phyloP scores from a whole-genome alignment of 2,329 filamentous ascomycete genomes.

The Xylariaceae sp. region DNA sequence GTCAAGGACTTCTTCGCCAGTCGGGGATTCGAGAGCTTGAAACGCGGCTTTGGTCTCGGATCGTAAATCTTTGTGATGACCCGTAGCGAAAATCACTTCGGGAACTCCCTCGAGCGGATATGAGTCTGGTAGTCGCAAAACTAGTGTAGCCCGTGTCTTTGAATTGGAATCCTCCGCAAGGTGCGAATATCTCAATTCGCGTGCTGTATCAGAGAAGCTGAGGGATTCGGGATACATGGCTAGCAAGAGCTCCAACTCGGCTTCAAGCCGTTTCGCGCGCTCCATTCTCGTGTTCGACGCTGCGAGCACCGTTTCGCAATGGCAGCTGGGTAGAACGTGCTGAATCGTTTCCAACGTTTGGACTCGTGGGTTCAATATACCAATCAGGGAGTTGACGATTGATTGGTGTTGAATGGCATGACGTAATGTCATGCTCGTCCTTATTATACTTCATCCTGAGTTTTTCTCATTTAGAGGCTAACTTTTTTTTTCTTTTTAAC shows the following conservation, averaged over 20 bases:
- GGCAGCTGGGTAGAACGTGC: background rate
- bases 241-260: slow-evolving; percentile 12
- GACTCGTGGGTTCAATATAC: background rate
- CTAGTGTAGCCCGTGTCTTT: slow-evolving; percentile 5
- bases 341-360: background rate
- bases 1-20: slow-evolving; percentile 21
- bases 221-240: slow-evolving; percentile 23
- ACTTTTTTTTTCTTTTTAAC: too few relatives aligned
- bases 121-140: slow-evolving; percentile 20
- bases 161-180: background rate
- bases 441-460: too few relatives aligned
- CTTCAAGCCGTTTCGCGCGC: slow-evolving; percentile 10
- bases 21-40: background rate
- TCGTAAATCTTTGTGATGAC: slow-evolving; percentile 17
- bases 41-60: slow-evolving; percentile 14
- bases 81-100: slow-evolving; percentile 19
- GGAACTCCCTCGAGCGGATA: slow-evolving; percentile 18
- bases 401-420: too few relatives aligned
- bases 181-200: slow-evolving; percentile 20
- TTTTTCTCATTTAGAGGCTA: too few relatives aligned
- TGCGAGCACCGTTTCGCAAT: background rate
- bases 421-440: too few relatives aligned
- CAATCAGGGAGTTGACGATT: too few relatives aligned
- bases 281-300: slow-evolving; percentile 8
- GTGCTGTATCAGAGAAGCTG: slow-evolving; percentile 14